Percentiles rank a stretch among this genome's conserved stretches.
phyloP scores from a whole-genome alignment of 1,139 yeast genomes.

The Geotrichum siamense region DNA sequence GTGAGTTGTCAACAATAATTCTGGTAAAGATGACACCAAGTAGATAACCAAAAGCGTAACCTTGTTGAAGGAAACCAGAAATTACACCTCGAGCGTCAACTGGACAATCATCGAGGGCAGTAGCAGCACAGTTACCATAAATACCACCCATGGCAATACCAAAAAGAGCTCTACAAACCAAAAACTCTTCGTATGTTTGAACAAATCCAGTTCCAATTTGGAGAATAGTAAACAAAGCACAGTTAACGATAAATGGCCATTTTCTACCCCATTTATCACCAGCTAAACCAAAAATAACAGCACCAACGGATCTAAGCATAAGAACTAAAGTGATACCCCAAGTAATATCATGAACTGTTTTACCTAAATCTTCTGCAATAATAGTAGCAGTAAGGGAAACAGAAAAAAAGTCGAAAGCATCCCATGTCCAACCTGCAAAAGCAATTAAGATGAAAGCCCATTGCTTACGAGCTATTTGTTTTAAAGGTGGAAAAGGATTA shows the following conservation, averaged over 20 bases:
- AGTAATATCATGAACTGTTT: constrained; percentile 48
- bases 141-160: constrained; percentile 69
- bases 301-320: constrained; percentile 77
- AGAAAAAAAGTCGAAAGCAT: constrained; percentile 70
- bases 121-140: constrained; percentile 61
- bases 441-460: constrained; percentile 60
- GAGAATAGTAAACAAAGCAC: constrained; percentile 46
- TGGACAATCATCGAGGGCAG: constrained; percentile 66
- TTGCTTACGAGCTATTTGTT: constrained; percentile 41
- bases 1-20: constrained; percentile 43
- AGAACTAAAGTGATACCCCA: constrained; percentile 79
- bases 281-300: constrained; percentile 57
- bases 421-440: constrained; percentile 70
- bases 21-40: constrained; percentile 58
- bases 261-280: constrained; percentile 69
- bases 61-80: constrained; percentile 64
- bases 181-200: constrained; percentile 53
- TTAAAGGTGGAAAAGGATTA: constrained; percentile 51
- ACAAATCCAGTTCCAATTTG: constrained; percentile 73
- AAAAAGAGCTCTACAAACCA: constrained; percentile 62
- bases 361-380: constrained; percentile 49
- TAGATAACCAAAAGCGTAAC: constrained; percentile 64
- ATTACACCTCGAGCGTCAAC: constrained; percentile 50
- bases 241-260: constrained; percentile 55
- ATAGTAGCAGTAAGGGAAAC: constrained; percentile 54